Base-by-base conservation (phyloP, 2,329 filamentous ascomycete species). In the Tolypocladium album region DNA sequence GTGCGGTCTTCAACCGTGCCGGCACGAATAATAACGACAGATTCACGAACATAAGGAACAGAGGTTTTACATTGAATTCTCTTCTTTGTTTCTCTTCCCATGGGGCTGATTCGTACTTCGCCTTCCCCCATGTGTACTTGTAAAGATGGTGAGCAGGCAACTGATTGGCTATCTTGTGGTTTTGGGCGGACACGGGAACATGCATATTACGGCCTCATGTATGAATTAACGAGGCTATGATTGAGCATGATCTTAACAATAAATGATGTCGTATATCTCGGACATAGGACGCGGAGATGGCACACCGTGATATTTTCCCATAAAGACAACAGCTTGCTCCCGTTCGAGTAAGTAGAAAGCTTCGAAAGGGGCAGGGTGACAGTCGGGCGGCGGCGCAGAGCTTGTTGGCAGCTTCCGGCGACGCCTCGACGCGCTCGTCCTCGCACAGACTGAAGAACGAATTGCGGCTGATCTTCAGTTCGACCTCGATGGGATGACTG, bases 11-110 rank as follows among this genome's bases (percentile, higher is more conserved):
- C 61, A 24, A 64, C 61, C 22, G 60, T 62, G 45, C 53, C 64
- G 36, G 56, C 61, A 50, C 42, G 62, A 22, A 61, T 62, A 61
- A 62, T 61, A 40, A 65, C 66, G 65, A 66, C 65, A 64, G 62
- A 61, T 34, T 55, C 58, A 53, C 40, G 56, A 24, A 52, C 31
- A 34, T 63, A 38, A 64, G n/a, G 52, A 52, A 42, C 47, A 60
- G 58, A 58, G 42, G 31, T 13, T 13, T 3, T 34, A 2, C n/a
- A 13, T 13, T 53, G 8, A 36, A 11, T 52, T 34, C 7, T 9
- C 27, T n/a, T 52, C 9, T 8, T 22, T 13, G 9, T 36, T 36
- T 36, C 5, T 36, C 11, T 53, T 22, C 4, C 9, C 27, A 13
- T 6, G 13, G 11, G 50, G 50, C 20, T 20, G 45, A 13, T 17